These are phyloP conservation scores for Linanthus parryae DNA, from an alignment of 148 eudicot species.

Conservation along the genomic window DNA sequence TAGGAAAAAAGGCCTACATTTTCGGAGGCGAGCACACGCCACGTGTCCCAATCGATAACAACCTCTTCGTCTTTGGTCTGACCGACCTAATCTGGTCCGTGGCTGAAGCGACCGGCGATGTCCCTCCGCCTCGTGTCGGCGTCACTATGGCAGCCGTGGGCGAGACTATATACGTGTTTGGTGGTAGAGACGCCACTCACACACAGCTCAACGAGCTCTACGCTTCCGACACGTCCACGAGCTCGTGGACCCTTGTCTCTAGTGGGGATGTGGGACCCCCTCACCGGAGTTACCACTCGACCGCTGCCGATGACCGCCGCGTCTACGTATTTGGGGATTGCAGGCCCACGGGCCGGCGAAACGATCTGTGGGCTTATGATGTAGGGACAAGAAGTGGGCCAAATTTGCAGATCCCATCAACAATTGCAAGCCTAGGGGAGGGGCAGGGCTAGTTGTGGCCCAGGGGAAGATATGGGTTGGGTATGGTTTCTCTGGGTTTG, in stretches of 20 bases:
- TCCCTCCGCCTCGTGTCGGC: constrained; percentile 92
- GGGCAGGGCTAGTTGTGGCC: constrained; percentile 63
- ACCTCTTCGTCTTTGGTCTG: constrained; percentile 64
- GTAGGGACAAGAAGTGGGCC: constrained; percentile 49
- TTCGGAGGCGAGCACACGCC: constrained; percentile 93
- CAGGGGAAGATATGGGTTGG: constrained; percentile 81
- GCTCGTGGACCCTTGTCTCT: constrained; percentile 64
- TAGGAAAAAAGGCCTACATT: constrained; percentile 63
- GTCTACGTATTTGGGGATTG: constrained; percentile 84
- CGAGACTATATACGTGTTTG: constrained; percentile 68
- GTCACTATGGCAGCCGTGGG: constrained; percentile 79
- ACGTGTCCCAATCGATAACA: constrained; percentile 88
- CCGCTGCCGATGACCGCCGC: constrained; percentile 45
- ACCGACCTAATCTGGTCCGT: constrained; percentile 64
- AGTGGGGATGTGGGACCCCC: constrained; percentile 57
- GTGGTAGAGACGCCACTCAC: constrained; percentile 81
- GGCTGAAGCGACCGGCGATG: constrained; percentile 55
- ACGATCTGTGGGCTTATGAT: constrained; percentile 86
- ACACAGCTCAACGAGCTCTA: constrained; percentile 83
- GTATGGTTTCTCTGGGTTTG: constrained; percentile 79
- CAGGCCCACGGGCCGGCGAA: constrained; percentile 65
- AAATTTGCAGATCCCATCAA: constrained; percentile 56
- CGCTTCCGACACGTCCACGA: constrained; percentile 63
- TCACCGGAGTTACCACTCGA: constrained; percentile 85
- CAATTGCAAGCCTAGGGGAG: constrained; percentile 78